Evolutionary conservation across 2,329 filamentous ascomycete species (phyloP), one percentile per base, ranked within the genome.

Genomic region (Aspergillus sergii): DNA sequence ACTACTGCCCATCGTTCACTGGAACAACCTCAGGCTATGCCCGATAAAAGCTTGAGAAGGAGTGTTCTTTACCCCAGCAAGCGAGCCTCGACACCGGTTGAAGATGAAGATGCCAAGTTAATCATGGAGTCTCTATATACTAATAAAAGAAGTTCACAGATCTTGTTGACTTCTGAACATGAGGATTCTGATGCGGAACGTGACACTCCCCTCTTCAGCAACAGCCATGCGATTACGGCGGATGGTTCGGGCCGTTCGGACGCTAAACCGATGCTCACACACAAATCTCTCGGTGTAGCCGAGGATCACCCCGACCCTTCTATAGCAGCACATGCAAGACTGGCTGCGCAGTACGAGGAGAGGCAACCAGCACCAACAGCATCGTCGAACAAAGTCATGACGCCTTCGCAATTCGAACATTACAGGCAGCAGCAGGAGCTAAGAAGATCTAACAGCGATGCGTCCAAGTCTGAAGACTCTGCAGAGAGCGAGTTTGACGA

Each of bases 321-420:
- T n/a, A 79, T 83, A 46, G 76, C 78, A 34, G 78, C 75, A 21
- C 74, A 79, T 64, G 82, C 77, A n/a, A 76, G 76, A 28, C 73
- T 83, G 60, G 82, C 81, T n/a, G 76, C 77, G 46, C 78, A 78
- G 60, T 82, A 80, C 62, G 80, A 83, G 61, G 74, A 80, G 36
- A 75, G 66, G 6, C 64, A 77, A 21, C 70, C 75, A 5, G 70
- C 73, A 48, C 70, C 76, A 4, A 67, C 72, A 9, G 70, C 84
- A 10, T 72, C 73, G 5, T 81, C 83, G 23, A 90, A 86, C 75
- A 95, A 95, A 77, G 90, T 95, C 66, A 96, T 97, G 92, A 97
- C 93, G 1, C 91, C 91, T 1, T 91, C 89, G 12, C 88, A 97
- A 74, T 97, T 96, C 69, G 93, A 97, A 75, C 86, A 86, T 67